Evolutionary conservation across 1,284 basidiomycete species (phyloP).

Genomic region (Melanopsichium pennsylvanicum): DNA sequence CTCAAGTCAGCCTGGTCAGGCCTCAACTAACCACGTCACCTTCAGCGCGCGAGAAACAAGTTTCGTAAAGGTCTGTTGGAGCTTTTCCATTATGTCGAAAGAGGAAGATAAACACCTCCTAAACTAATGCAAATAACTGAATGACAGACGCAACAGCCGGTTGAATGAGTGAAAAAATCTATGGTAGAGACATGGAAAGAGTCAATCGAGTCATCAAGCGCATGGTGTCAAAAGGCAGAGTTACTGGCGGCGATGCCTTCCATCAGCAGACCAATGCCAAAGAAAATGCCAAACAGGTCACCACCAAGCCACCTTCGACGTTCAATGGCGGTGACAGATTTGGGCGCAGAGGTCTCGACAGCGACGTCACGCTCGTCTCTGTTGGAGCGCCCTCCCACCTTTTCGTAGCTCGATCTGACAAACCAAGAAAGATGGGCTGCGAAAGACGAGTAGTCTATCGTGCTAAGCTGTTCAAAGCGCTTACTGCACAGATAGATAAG

Average conservation of each 20-base stretch:
- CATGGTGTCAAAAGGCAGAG: no score
- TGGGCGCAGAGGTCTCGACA: constrained; percentile 6
- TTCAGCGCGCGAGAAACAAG: constrained; percentile 35
- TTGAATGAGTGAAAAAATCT: no score
- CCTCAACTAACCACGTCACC: constrained; percentile 23
- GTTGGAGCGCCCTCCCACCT: constrained; percentile 7
- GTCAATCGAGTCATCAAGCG: no score
- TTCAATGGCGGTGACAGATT: constrained; percentile 1
- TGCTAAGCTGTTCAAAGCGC: constrained; percentile 25
- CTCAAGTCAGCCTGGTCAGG: constrained; percentile 9
- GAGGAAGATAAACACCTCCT: no score
- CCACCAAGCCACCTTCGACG: constrained; percentile 19
- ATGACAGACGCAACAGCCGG: no score
- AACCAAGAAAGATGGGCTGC: constrained; percentile 14
- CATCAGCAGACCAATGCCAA: constrained; percentile 27
- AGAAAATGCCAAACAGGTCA: constrained; percentile 34
- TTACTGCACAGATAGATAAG: constrained; percentile 41
- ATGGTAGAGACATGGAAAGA: no score
- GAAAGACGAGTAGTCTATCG: constrained; percentile 12
- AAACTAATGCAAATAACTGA: no score
- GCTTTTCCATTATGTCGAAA: no score
- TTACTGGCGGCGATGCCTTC: not conserved
- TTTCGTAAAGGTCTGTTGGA: no score
- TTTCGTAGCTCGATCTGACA: constrained; percentile 34
- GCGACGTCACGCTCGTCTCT: constrained; percentile 14